Evolutionary conservation across 495 filamentous ascomycete species (phyloP), one percentile per base, ranked within the genome.

Genomic region (Glarea lozoyensis): DNA sequence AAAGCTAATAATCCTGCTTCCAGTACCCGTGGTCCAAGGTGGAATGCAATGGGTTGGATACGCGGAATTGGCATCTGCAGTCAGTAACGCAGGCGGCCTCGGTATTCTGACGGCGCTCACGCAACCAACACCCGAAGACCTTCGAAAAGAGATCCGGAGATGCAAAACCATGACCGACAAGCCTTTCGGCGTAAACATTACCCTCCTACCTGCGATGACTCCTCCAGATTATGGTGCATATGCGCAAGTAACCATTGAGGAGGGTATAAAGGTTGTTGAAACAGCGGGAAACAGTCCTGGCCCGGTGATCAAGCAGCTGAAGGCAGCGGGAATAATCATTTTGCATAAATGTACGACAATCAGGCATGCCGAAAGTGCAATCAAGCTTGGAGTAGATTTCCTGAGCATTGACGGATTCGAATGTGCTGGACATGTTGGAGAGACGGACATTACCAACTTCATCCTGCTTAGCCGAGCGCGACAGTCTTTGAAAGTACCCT

Each of bases 261-360:
- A 94, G 63, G 90, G 89, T 17, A 74, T 98, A 67, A 81, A 77
- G 55, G 86, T 98, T 53, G 92, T 98, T 53, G 92, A 98, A 70
- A 98, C 92, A 5, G 92, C 92, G 10, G 92, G 92, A 34, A 96
- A 98, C 69, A 84, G 76, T 59, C 92, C 92, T 0, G 92, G 88
- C 11, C 86, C 88, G 12, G 82, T 98, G 25, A 96, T 98, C 64
- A 64, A 75, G 59, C 76, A 88, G 66, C 72, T 98, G 42, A 98
- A 98, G 69, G 70, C 75, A 37, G 86, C 79, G 20, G 76, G 75
- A 22, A 78, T 68, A 53, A 87, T 75, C 42, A 78, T 98, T 52
- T 72, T 98, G 35, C 92, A 98, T 71, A 98, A 98, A 67, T 98
- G 92, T 69, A 98, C 92, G 16, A 94, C 90, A 1, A 89, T 98